phyloP scores from a whole-genome alignment of 768 basidiomycete species.

The Xanthoconium stramineum region DNA sequence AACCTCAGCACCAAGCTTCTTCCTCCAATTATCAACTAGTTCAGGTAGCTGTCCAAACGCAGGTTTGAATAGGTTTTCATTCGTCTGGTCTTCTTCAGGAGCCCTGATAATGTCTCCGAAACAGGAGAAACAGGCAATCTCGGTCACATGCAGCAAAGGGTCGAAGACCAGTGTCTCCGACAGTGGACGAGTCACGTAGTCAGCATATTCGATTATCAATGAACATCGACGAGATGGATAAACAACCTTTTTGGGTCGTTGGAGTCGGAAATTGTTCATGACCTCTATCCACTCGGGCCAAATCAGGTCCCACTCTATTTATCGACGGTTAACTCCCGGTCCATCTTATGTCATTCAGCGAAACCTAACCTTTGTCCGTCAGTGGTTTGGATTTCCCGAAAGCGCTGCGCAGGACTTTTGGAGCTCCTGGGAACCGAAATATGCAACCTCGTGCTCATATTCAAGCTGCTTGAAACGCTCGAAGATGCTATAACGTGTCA shows the following conservation, averaged over 20 bases:
- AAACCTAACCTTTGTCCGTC: constrained; percentile 4
- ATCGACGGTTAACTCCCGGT: not conserved
- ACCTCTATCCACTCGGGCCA: not conserved
- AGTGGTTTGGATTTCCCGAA: constrained; percentile 4
- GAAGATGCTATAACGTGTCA: constrained; percentile 2
- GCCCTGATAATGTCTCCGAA: not conserved
- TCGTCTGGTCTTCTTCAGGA: not conserved
- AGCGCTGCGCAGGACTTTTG: not conserved
- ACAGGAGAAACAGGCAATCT: not conserved
- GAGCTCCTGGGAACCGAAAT: not conserved
- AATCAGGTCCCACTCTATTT: constrained; percentile 11
- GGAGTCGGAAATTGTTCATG: not conserved
- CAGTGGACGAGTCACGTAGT: not conserved
- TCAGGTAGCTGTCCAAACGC: not conserved
- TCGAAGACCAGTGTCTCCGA: not conserved
- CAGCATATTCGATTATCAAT: not conserved
- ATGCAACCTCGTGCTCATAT: constrained; percentile 1
- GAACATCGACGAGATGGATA: not conserved
- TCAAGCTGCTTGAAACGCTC: constrained; percentile 1
- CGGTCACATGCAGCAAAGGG: not conserved
- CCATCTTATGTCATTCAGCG: not conserved
- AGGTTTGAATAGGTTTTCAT: not conserved
- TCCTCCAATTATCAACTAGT: not conserved
- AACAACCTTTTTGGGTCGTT: not conserved
- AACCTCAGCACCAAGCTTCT: not conserved